Percentiles rank a stretch among this genome's conserved stretches.
Conservation (phyloP, 768 basidiomycete genomes). For the Xanthoconium stramineum region DNA sequence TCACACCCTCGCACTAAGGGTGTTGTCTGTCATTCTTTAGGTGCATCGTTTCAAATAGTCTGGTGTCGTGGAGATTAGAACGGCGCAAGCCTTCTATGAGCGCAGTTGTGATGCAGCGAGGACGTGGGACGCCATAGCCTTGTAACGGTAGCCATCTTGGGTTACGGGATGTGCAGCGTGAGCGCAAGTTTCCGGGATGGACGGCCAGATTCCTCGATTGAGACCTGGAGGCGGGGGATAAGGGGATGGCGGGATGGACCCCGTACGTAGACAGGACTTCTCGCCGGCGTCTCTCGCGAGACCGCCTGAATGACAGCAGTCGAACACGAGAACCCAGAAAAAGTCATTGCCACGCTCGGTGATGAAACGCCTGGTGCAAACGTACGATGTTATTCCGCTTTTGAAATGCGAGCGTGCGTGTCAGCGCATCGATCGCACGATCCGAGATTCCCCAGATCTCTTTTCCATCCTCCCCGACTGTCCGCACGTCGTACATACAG, state of each 20-base stretch:
- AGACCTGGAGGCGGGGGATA: slow-evolving; percentile 15
- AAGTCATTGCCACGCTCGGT: not conserved
- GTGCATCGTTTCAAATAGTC: slow-evolving; percentile 10
- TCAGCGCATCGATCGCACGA: slow-evolving; percentile 8
- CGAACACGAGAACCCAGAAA: slow-evolving; percentile 15
- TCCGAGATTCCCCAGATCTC: slow-evolving; percentile 14
- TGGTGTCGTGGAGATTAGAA: slow-evolving; percentile 8
- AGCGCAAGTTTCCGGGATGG: not conserved
- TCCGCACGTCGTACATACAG: slow-evolving; percentile 10
- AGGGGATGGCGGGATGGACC: slow-evolving; percentile 10
- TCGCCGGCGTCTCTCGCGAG: slow-evolving; percentile 2
- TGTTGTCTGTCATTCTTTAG: slow-evolving; percentile 7
- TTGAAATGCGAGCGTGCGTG: slow-evolving; percentile 14
- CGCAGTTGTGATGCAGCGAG: slow-evolving; percentile 20
- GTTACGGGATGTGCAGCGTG: slow-evolving; percentile 8
- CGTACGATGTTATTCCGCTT: slow-evolving; percentile 21
- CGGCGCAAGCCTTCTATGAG: slow-evolving; percentile 13
- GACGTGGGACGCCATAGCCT: slow-evolving; percentile 18
- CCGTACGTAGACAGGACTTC: not conserved
- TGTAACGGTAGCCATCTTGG: slow-evolving; percentile 13
- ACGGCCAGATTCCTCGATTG: slow-evolving; percentile 4
- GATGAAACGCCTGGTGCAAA: not conserved
- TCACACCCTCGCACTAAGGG: slow-evolving; percentile 18
- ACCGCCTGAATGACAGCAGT: slow-evolving; percentile 23
- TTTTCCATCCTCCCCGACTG: slow-evolving; percentile 2